phyloP scores from a whole-genome alignment of 2,329 filamentous ascomycete species.

The Xylaria sp. region DNA sequence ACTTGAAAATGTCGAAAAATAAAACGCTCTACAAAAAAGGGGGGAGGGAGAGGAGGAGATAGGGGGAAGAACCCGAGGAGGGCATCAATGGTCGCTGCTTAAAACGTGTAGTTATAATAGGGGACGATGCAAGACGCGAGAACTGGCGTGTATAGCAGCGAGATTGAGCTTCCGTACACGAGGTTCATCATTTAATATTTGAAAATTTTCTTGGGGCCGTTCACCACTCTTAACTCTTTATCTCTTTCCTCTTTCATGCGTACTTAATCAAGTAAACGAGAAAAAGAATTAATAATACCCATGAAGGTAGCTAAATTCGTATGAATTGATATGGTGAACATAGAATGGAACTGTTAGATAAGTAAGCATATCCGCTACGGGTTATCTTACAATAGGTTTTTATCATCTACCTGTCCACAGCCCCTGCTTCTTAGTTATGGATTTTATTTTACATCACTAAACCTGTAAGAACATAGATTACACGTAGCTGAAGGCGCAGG shows the following conservation, averaged over 20 bases:
- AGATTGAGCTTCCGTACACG: background rate
- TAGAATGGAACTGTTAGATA: background rate
- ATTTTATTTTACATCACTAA: no score
- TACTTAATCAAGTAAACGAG: background rate
- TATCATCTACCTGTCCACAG: no score
- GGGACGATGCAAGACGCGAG: background rate
- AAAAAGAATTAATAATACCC: no score
- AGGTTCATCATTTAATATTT: background rate
- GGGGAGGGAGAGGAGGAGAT: background rate
- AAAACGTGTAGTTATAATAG: no score
- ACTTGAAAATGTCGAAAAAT: background rate
- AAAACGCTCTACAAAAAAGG: background rate
- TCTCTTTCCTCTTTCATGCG: background rate
- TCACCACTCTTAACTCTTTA: background rate
- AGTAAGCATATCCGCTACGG: background rate
- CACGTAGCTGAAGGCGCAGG: background rate
- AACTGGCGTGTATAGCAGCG: background rate
- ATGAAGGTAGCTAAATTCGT: no score
- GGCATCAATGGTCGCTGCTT: no score
- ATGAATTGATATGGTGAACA: background rate
- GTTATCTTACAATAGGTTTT: background rate
- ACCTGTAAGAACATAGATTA: background rate
- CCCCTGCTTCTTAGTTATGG: background rate
- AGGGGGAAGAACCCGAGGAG: background rate
- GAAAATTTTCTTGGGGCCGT: background rate